Evolutionary conservation across 2,329 filamentous ascomycete species (phyloP), one percentile per base, ranked within the genome.

Genomic region (Diaporthe capsici): DNA sequence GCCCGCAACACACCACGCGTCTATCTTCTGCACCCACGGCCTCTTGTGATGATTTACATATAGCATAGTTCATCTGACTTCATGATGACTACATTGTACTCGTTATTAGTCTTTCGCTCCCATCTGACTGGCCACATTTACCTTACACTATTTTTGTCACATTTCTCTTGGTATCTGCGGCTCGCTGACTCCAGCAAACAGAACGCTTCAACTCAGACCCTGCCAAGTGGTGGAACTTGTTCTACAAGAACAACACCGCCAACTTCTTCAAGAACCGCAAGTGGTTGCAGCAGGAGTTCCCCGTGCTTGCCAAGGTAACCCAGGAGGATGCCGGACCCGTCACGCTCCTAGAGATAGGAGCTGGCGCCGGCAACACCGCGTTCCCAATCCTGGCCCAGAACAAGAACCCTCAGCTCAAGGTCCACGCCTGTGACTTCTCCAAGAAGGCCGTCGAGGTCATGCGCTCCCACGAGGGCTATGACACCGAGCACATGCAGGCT

Each of bases 221-320:
- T 0, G 96, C 95, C 77, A 98, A 95, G 84, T 98, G 95, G 95
- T 99, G 97, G 97, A 97, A 99, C 82, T 87, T 94, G 73, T 99
- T 99, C 86, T 99, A 99, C 88, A 96, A 97, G 86, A 98, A 98
- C 86, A 98, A 99, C 85, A 94, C 94, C 28, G 91, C 93, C 81
- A 98, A 98, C 82, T 99, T 99, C 86, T 99, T 99, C 91, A 99
- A 99, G 86, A 94, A 99, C 83, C 91, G 97, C 78, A 98, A 98
- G 84, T 99, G 97, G 97, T 87, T 99, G 44, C 93, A 94, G 78
- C 96, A 98, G 84, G 97, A 99, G 84, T 99, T 99, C 79, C 97
- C 97, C 0, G 87, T 98, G 5, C 87, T 99, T n/a, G 91, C 89
- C 34, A 90, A 94, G 75, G 89, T 98, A 70, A 96, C 94, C 17